Conservation (phyloP, 1,284 basidiomycete species). For the Cutaneotrichosporon sp. region DNA sequence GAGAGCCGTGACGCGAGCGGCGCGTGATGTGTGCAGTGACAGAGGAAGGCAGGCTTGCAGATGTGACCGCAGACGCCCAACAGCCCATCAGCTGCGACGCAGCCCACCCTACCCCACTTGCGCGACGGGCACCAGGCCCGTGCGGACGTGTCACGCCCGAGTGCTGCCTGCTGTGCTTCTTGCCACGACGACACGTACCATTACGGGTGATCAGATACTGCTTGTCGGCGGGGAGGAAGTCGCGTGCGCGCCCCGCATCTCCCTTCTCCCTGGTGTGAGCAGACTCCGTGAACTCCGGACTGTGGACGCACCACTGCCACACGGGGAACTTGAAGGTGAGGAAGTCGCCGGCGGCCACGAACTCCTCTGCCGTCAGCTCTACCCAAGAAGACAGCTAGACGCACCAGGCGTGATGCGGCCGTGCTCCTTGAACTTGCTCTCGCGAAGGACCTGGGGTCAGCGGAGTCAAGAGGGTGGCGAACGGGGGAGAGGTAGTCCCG, state of each 20-base stretch:
- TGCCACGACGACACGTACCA: constrained; percentile 47
- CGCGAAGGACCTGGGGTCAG: constrained; percentile 75
- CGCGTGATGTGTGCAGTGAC: too few species aligned
- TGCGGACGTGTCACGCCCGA: not conserved
- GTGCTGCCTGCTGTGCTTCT: not conserved
- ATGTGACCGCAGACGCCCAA: too few species aligned
- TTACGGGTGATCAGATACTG: constrained; percentile 94
- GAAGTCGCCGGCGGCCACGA: constrained; percentile 93
- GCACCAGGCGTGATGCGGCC: constrained; percentile 92
- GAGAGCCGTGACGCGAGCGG: too few species aligned
- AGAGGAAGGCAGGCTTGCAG: too few species aligned
- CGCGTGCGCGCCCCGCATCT: constrained; percentile 76
- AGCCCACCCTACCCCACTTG: not conserved
- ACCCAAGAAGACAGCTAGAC: constrained; percentile 34
- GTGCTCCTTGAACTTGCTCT: constrained; percentile 99
- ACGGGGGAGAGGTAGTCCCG: constrained; percentile 96
- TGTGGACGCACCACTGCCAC: constrained; percentile 75
- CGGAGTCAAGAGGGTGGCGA: constrained; percentile 25
- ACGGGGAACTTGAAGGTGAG: constrained; percentile 93
- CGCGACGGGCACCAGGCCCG: not conserved
- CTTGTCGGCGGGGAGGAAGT: constrained; percentile 91
- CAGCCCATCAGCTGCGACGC: too few species aligned
- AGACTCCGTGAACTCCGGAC: not conserved
- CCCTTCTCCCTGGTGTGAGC: constrained; percentile 73
- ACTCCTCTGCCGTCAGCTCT: constrained; percentile 70